phyloP scores from a whole-genome alignment of 2,329 filamentous ascomycete genomes.

The Xylariomycetidae sp. region DNA sequence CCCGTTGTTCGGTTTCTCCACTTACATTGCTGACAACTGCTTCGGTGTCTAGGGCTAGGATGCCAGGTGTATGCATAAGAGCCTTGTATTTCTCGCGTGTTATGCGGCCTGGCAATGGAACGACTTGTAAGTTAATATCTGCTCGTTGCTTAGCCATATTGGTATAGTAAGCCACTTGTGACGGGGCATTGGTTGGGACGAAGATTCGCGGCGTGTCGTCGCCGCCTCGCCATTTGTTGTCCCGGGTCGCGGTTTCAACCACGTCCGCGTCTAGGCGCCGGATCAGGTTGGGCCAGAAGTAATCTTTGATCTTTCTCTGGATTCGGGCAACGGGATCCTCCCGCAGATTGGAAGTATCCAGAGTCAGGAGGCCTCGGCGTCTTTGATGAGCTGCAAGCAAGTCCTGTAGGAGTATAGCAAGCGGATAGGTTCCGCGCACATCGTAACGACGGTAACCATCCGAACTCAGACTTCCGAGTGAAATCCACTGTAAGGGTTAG shows the following conservation, averaged over 20 bases:
- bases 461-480: not conserved
- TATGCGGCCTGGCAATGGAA: not conserved
- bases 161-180: constrained; percentile 4
- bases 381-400: constrained; percentile 1
- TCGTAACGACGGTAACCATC: not conserved
- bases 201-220: constrained; percentile 2
- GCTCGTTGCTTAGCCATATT: constrained; percentile 2
- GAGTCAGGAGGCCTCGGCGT: not conserved
- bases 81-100: constrained; percentile 1
- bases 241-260: constrained; percentile 1
- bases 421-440: not conserved
- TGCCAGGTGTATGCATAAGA: constrained; percentile 2
- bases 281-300: constrained; percentile 4
- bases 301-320: constrained; percentile 3
- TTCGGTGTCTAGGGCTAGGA: constrained; percentile 4
- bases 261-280: constrained; percentile 2
- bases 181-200: constrained; percentile 1
- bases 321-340: constrained; percentile 4
- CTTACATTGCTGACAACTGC: not conserved
- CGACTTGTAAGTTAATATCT: constrained; percentile 1
- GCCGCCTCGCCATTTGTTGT: constrained; percentile 3
- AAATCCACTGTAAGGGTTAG: not conserved
- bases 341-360: not conserved
- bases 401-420: not conserved
- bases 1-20: not conserved